Evolutionary conservation across 108 stramenopile genomes (phyloP), one percentile per base, ranked within the genome.

Genomic region (Parmales sp.): DNA sequence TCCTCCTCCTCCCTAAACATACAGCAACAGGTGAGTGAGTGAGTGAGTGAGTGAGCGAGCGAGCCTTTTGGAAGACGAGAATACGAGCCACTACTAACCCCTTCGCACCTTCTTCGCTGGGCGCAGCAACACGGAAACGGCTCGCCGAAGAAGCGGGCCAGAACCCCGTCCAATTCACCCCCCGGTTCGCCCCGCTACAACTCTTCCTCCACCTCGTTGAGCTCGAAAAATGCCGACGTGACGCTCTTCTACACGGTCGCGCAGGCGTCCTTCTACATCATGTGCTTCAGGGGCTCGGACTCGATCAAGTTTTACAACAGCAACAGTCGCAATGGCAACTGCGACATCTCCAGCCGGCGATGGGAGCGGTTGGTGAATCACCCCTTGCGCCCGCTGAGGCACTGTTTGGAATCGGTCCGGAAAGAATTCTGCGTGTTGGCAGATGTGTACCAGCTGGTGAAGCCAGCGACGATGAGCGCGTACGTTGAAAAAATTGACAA

Each of bases 221-320:
- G 26, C 54, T 34, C 54, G 26, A 26, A 34, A 2, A 34, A 34
- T 13, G 3, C 13, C 13, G 54, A 60, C 37, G 95, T 95, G 74
- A 81, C 78, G 26, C 70, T 96, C 0, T 98, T 96, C 69, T 98
- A 95, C 70, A 94, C 91, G 0, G 82, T 90, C 39, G 93, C 91
- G 64, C 97, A 98, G 72, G 86, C 97, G n/a, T 83, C 90, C 2
- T 95, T 95, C 70, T 98, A 98, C 80, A 85, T 96, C 37, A 87
- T 98, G 90, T 94, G 94, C 80, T 98, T 98, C 71, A 86, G 92
- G 45, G 94, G 93, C 11, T 74, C 64, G 6, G 89, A 91, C 39
- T 80, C 87, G 18, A 65, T 92, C 38, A 44, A 73, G 51, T 82
- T 77, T 63, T 88, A 87, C 63, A 72, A 71, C 19, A 64, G 28